These are phyloP conservation scores for Colletotrichum gloeosporioides DNA, from an alignment of 2,329 filamentous ascomycete genomes.

Conservation along the genomic window DNA sequence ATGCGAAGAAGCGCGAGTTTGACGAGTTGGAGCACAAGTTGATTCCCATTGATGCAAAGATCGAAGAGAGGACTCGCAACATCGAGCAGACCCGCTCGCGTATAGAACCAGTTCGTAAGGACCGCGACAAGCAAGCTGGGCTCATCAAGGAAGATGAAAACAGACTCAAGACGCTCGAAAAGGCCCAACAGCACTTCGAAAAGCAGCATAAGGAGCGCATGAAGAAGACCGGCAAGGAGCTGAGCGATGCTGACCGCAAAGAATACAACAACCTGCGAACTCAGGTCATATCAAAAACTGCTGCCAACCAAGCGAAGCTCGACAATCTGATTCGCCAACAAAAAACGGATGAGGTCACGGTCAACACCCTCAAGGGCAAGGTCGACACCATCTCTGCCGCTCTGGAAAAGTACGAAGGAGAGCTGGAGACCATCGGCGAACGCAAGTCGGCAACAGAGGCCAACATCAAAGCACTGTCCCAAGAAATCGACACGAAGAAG, in stretches of 20 bases:
- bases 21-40: constrained; percentile 86
- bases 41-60: constrained; percentile 91
- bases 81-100: constrained; percentile 71
- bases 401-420: constrained; percentile 74
- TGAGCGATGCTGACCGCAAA: constrained; percentile 85
- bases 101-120: constrained; percentile 74
- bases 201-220: constrained; percentile 84
- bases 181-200: constrained; percentile 88
- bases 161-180: constrained; percentile 83
- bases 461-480: constrained; percentile 69
- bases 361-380: constrained; percentile 87
- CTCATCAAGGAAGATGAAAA: constrained; percentile 78
- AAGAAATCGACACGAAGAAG: constrained; percentile 86
- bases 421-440: constrained; percentile 72
- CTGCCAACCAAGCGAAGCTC: constrained; percentile 80
- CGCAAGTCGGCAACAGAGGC: constrained; percentile 69
- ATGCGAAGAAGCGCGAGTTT: constrained; percentile 83
- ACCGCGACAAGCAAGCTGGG: constrained; percentile 74
- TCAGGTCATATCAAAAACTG: constrained; percentile 83
- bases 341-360: constrained; percentile 90
- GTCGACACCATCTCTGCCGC: constrained; percentile 80
- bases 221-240: constrained; percentile 83
- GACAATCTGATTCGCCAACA: constrained; percentile 87
- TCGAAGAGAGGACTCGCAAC: constrained; percentile 77
- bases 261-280: constrained; percentile 87